Conservation (phyloP, 208 protist genomes). For the Phytomonas francai region DNA sequence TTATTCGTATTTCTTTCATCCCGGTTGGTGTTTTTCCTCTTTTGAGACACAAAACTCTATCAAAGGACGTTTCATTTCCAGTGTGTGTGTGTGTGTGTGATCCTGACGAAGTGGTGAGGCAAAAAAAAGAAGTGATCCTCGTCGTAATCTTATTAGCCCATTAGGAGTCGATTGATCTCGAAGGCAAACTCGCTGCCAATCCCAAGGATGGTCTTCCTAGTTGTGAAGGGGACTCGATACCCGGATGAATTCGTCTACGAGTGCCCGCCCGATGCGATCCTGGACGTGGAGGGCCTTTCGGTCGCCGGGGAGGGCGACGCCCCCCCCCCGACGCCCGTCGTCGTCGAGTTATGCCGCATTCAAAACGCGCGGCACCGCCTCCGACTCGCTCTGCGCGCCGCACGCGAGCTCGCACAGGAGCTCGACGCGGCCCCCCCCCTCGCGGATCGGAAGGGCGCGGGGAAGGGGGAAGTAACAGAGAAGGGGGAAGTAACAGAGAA, state of each 20-base stretch:
- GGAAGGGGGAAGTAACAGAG: not conserved
- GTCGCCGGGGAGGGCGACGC: conserved; percentile 1
- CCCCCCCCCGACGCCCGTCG: not conserved
- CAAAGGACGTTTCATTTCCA: no score
- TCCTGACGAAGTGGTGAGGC: no score
- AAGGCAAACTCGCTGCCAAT: no score
- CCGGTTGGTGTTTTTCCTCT: no score
- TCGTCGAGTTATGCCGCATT: conserved; percentile 41
- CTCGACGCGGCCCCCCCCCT: not conserved
- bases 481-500: conserved; percentile 1
- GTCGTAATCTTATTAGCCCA: no score
- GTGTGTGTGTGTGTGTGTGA: no score
- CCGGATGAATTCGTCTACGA: conserved; percentile 66
- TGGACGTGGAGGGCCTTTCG: conserved; percentile 18
- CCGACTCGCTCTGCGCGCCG: conserved; percentile 53
- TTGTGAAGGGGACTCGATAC: conserved; percentile 77
- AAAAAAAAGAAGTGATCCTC: no score
- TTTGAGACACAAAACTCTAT: no score
- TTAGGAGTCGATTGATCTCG: no score
- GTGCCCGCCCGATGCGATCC: no score
- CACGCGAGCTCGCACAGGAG: conserved; percentile 42
- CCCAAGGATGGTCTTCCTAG: conserved; percentile 62
- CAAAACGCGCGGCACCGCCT: conserved; percentile 73
- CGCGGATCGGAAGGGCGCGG: not conserved
- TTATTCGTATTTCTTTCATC: no score